Base-by-base conservation (phyloP, 2,329 filamentous ascomycete genomes). In the Xenoacremonium recifei region DNA sequence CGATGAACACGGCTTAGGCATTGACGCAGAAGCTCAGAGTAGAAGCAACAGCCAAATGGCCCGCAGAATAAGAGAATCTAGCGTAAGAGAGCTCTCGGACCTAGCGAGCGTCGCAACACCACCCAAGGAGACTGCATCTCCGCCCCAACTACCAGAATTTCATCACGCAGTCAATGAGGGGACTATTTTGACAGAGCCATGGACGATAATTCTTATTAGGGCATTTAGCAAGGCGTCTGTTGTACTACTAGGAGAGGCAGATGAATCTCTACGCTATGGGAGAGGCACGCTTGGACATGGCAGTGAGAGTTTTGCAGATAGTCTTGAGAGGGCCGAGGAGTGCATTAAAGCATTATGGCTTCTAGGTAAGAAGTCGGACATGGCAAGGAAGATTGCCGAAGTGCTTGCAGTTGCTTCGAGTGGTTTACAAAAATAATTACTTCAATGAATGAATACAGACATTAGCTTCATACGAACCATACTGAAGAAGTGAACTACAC, bases 171-270 rank as follows among this genome's bases (percentile, higher is more conserved):
- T 79, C 3, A 76, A 69, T 27, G 68, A 78, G 45, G 75, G 72
- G 1, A 72, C 77, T 2, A 62, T 82, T 4, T 52, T 82, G 21
- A 79, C 76, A 0, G 78, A 82, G 44, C 78, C 78, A 2, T 81
- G 78, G 78, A 79, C 77, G 0, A 69, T 72, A 3, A 68, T 80
- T 3, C 51, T 80, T 16, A 72, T 79, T 36, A 64, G 73, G 5
- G 70, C 70, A 0, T 80, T 80, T 42, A 66, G 70, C 3, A 73
- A 70, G 47, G 72, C 75, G 1, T 68, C 59, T 2, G 46, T 61
- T 1, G 44, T 60, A 29, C 56, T 64, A 23, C 36, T 79, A 5
- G 58, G 67, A 4, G 58, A 55, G 13, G 57, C 54, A 0, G 55
- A 57, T 16, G 45, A 55, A 3, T 11, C 50, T 7, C 21, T 35